phyloP scores from a whole-genome alignment of 768 basidiomycete species.

The Boletus subcaerulescens region DNA sequence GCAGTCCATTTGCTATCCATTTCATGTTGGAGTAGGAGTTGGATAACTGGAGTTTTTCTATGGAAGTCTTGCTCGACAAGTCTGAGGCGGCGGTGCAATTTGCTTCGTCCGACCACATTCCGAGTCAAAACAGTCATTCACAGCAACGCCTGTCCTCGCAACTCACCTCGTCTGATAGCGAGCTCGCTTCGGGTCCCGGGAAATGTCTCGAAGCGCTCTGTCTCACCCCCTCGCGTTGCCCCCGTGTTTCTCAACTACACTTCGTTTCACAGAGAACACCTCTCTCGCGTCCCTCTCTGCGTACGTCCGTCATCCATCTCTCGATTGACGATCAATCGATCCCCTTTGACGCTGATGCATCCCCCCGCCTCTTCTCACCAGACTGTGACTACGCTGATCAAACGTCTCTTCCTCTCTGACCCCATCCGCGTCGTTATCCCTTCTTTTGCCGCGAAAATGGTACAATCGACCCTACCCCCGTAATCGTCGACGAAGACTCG shows the following conservation, averaged over 20 bases:
- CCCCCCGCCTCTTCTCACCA: no score
- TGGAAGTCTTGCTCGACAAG: no score
- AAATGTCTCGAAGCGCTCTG: conserved; percentile 32
- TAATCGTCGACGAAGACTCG: conserved; percentile 30
- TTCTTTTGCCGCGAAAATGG: conserved; percentile 32
- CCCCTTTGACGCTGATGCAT: no score
- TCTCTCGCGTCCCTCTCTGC: no score
- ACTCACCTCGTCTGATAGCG: conserved; percentile 21
- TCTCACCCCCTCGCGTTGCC: conserved; percentile 26
- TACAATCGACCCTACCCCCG: conserved; percentile 15
- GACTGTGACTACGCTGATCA: no score
- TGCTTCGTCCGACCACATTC: background rate
- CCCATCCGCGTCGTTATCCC: conserved; percentile 20
- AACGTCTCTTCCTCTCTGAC: background rate
- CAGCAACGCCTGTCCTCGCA: conserved; percentile 28
- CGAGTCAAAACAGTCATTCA: conserved; percentile 9
- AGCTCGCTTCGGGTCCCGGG: background rate
- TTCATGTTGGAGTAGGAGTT: background rate
- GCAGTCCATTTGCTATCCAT: no score
- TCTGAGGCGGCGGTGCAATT: no score
- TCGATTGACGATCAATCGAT: no score
- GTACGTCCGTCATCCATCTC: no score
- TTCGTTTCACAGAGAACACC: background rate
- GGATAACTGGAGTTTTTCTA: no score
- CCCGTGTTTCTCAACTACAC: conserved; percentile 27